Percentiles rank a stretch among this genome's conserved stretches.
Conservation (phyloP, 1,284 basidiomycete species). For the Sporisorium iseilematis-ciliati region DNA sequence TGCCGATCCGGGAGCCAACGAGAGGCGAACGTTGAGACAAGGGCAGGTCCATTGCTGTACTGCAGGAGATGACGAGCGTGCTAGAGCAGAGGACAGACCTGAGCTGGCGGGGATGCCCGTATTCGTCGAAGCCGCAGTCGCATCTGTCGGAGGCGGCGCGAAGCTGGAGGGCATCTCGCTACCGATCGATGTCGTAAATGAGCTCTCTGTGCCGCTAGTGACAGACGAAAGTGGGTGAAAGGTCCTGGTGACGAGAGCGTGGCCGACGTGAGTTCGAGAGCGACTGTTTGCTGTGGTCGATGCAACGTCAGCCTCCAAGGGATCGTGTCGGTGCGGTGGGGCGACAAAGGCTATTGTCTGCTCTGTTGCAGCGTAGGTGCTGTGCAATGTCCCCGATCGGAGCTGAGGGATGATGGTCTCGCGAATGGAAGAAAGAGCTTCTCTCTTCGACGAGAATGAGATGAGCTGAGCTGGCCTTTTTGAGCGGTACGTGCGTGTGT, state of each 20-base stretch:
- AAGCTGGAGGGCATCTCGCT: conserved; percentile 21
- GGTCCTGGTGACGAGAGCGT: neutral
- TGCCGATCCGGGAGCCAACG: conserved; percentile 16
- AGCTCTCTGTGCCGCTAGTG: neutral
- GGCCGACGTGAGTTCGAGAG: neutral
- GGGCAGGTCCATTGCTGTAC: conserved; percentile 44
- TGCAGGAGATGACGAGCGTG: conserved; percentile 13
- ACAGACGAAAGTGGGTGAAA: neutral
- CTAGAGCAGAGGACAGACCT: conserved; percentile 27
- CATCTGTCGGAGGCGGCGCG: conserved; percentile 5
- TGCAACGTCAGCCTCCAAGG: neutral
- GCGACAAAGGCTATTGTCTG: neutral
- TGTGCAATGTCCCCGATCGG: neutral
- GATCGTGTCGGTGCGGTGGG: neutral
- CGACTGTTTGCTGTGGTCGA: neutral
- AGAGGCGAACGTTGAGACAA: conserved; percentile 48
- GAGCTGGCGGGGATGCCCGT: conserved; percentile 9
- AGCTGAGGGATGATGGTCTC: neutral
- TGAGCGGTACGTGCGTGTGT: conserved; percentile 2
- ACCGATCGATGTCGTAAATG: neutral
- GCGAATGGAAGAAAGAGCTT: conserved; percentile 1
- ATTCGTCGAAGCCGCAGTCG: conserved; percentile 3
- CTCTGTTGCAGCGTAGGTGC: neutral
- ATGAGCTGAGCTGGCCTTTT: neutral
- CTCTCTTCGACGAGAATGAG: neutral